phyloP scores from a whole-genome alignment of 306 rosid species.

The Inga leiocalycina region DNA sequence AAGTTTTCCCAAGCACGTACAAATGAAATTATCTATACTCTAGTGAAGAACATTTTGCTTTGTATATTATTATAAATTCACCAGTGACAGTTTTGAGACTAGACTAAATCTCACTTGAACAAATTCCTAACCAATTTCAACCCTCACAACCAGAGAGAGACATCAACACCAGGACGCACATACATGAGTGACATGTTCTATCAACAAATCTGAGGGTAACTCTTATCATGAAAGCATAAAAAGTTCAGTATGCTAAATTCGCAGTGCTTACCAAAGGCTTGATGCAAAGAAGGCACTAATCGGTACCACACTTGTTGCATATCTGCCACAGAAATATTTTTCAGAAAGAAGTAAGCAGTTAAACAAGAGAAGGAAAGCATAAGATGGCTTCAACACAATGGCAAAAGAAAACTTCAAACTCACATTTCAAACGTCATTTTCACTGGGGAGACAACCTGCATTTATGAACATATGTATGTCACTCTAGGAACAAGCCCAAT shows the following conservation, averaged over 20 bases:
- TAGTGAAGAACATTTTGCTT: not conserved
- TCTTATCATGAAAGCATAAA: not conserved
- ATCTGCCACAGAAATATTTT: constrained; percentile 55
- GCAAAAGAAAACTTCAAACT: constrained; percentile 34
- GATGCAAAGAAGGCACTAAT: constrained; percentile 97
- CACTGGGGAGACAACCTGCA: constrained; percentile 91
- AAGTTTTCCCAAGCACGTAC: not conserved
- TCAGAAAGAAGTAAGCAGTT: constrained; percentile 22
- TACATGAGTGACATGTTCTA: not conserved
- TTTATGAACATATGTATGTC: constrained; percentile 26
- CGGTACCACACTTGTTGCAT: constrained; percentile 90
- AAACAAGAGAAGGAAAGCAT: not conserved
- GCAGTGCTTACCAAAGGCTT: constrained; percentile 83
- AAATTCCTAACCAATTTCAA: not conserved
- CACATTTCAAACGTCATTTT: constrained; percentile 96
- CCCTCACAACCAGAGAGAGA: not conserved
- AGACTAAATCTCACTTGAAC: not conserved
- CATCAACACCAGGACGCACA: not conserved
- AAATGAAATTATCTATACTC: constrained; percentile 1
- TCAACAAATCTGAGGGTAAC: constrained; percentile 6
- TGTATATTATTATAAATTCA: not conserved
- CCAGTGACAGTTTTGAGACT: not conserved
- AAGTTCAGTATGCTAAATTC: not conserved
- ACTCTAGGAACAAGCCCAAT: constrained; percentile 12
- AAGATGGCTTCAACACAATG: constrained; percentile 13